These are phyloP conservation scores for Colletotrichum noveboracense DNA, from an alignment of 2,329 filamentous ascomycete species.

Conservation along the genomic window DNA sequence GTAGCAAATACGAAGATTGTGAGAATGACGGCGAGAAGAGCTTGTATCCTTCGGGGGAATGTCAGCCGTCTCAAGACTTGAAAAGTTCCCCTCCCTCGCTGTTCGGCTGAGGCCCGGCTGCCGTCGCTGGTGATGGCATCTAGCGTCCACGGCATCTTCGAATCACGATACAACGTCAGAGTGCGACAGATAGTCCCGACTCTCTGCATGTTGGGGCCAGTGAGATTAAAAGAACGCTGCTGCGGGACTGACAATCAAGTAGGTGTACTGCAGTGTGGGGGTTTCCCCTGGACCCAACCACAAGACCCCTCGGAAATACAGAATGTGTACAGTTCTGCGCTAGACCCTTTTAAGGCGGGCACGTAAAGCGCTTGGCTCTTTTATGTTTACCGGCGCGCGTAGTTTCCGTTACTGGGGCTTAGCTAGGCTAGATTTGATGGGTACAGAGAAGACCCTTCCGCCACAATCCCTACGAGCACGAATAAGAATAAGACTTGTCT, in stretches of 20 bases:
- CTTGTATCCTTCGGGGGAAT: neutral
- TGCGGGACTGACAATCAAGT: too few relatives aligned
- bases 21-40: neutral
- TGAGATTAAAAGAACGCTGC: neutral
- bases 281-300: neutral
- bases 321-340: neutral
- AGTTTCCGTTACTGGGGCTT: neutral
- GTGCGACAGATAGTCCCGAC: rapidly evolving
- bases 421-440: neutral
- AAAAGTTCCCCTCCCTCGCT: neutral
- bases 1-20: neutral
- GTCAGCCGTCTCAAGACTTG: neutral
- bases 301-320: neutral
- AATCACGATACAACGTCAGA: neutral
- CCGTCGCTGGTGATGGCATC: neutral
- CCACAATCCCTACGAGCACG: neutral
- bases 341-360: too few relatives aligned
- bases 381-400: too few relatives aligned
- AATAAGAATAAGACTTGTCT: neutral
- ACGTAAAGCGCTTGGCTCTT: too few relatives aligned
- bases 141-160: neutral
- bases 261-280: neutral
- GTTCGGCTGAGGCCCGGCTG: neutral
- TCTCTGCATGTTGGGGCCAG: neutral
- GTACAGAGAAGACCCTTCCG: neutral